Base-by-base conservation (phyloP, 306 rosid species). In the Biancaea sappan region DNA sequence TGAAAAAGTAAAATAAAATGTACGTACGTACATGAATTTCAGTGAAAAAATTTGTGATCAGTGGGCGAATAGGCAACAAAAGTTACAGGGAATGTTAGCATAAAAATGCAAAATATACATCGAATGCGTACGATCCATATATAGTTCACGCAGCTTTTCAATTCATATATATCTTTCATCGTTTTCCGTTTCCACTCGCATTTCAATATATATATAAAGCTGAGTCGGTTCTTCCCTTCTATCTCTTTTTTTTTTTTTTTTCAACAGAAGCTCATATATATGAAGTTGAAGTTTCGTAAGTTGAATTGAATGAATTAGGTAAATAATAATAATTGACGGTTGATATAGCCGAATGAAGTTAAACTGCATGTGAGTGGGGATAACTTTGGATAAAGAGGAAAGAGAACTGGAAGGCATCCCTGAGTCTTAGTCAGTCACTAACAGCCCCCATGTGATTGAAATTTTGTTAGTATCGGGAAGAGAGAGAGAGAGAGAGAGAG, bases 401-500 rank as follows among this genome's bases (percentile, higher is more conserved):
- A 72, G 63, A 69, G 69, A 72, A 77, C 60, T 66, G 38, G 46
- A 56, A 63, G 47, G 32, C 68, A 68, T 37, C 2, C 34, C 41
- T 37, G 11, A 6, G 65, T 56, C 74, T 56, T 59, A 60, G 41
- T 34, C 66, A 60, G 41, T 34, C 63, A 43, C 37, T 26, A 61
- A 38, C 48, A 68, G 53, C 48, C n/a, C 60, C 80, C 86, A 84
- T 69, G 87, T 84, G 87, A 80, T 52, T 38, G 37, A 24, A 70
- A 57, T 5, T 53, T 57, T 79, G 67, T 61, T 61, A 32, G 34
- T 59, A n/a, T n/a, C n/a, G n/a, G n/a, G n/a, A n/a, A n/a, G 26
- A 16, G 28, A 22, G 43, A 10, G 38, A 8, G 51, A 21, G 38
- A 73, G 26, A 16, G 28, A 22, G 43, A 10, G 38, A 8, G 51